These are phyloP conservation scores for Lentinula boryana DNA, from an alignment of 768 basidiomycete species.

Conservation along the genomic window DNA sequence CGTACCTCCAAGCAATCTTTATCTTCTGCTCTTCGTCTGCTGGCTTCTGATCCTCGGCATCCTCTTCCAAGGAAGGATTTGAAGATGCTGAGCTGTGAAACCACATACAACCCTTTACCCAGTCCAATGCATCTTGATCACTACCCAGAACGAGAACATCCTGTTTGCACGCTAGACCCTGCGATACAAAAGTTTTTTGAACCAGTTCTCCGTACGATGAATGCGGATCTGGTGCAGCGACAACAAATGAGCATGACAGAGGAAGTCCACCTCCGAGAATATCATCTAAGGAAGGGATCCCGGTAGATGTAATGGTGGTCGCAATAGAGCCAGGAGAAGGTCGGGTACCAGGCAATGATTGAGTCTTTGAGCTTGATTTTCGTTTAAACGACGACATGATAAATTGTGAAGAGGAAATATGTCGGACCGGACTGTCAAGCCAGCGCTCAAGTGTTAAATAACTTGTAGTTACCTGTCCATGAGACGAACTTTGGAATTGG, in stretches of 20 bases:
- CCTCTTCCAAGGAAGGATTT: constrained; percentile 12
- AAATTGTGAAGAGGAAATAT: background rate
- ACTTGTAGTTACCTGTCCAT: background rate
- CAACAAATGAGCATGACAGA: constrained; percentile 64
- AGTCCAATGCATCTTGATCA: constrained; percentile 39
- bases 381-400: constrained; percentile 81
- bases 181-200: constrained; percentile 84
- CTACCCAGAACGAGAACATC: constrained; percentile 56
- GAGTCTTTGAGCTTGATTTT: constrained; percentile 41
- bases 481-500: background rate
- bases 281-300: constrained; percentile 91
- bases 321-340: constrained; percentile 49
- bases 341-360: constrained; percentile 47
- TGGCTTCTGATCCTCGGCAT: constrained; percentile 31
- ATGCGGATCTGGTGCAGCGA: constrained; percentile 82
- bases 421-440: background rate
- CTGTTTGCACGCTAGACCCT: constrained; percentile 75
- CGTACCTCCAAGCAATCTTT: constrained; percentile 98
- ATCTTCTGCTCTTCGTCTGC: constrained; percentile 51
- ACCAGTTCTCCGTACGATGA: constrained; percentile 82
- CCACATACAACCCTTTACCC: constrained; percentile 84
- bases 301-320: constrained; percentile 69
- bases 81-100: constrained; percentile 23
- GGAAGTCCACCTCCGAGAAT: constrained; percentile 91
- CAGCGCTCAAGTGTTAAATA: background rate